Conservation (phyloP, 2,329 filamentous ascomycete species). For the Epichloe festucae region DNA sequence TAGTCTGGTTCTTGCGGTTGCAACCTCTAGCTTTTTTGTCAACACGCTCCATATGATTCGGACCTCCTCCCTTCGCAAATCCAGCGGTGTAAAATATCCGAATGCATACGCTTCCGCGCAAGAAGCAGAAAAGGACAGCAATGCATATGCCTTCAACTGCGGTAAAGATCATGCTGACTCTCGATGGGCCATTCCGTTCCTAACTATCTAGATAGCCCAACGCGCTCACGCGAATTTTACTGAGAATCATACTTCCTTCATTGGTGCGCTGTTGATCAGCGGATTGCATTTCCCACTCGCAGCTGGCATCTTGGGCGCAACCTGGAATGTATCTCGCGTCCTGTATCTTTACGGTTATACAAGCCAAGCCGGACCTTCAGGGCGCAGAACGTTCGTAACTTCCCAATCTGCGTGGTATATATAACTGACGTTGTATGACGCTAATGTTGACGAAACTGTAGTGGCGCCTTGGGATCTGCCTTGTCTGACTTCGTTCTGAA, state of each 20-base stretch:
- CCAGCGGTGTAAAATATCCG: slow-evolving; percentile 43
- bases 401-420: background rate
- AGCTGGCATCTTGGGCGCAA: slow-evolving; percentile 34
- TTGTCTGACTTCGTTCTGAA: slow-evolving; percentile 27
- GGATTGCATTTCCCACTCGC: slow-evolving; percentile 41
- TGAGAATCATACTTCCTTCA: slow-evolving; percentile 44
- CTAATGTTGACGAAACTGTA: slow-evolving; percentile 7
- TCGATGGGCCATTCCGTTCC: background rate
- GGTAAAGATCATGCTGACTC: slow-evolving; percentile 19
- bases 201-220: slow-evolving; percentile 29
- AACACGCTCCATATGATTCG: slow-evolving; percentile 38
- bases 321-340: slow-evolving; percentile 39
- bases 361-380: slow-evolving; percentile 28
- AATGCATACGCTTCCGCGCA: slow-evolving; percentile 42
- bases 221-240: slow-evolving; percentile 50
- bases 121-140: slow-evolving; percentile 38
- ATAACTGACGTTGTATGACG: background rate
- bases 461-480: slow-evolving; percentile 22
- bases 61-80: slow-evolving; percentile 36
- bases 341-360: slow-evolving; percentile 45
- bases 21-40: slow-evolving; percentile 44
- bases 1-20: slow-evolving; percentile 49
- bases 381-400: slow-evolving; percentile 25
- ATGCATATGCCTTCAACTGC: slow-evolving; percentile 50
- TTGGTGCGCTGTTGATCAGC: slow-evolving; percentile 40